A percentile compares a stretch with the other conserved stretches of the same genome.
These are phyloP conservation scores for Pezicula neosporulosa DNA, from an alignment of 2,329 filamentous ascomycete genomes.

Conservation along the genomic window DNA sequence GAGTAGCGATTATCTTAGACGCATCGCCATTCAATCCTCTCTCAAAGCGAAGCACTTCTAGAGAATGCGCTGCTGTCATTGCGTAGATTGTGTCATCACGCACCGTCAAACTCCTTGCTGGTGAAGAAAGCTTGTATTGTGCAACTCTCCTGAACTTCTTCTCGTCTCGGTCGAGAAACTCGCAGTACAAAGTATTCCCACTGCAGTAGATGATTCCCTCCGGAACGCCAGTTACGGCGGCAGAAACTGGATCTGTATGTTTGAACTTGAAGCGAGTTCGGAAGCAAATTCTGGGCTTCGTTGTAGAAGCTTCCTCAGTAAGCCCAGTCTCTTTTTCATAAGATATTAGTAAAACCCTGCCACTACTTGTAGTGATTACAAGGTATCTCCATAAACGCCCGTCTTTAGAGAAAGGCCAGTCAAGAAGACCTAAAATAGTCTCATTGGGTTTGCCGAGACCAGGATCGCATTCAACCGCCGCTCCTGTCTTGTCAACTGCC, in stretches of 20 bases:
- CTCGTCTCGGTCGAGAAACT: slow-evolving; percentile 46
- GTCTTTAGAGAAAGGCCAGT: slow-evolving; percentile 60
- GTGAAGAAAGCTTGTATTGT: slow-evolving; percentile 47
- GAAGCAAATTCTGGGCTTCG: slow-evolving; percentile 39
- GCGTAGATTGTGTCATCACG: slow-evolving; percentile 45
- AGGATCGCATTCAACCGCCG: slow-evolving; percentile 44
- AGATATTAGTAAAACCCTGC: slow-evolving; percentile 54
- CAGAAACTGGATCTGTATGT: slow-evolving; percentile 47
- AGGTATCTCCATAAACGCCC: slow-evolving; percentile 60
- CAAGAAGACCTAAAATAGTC: slow-evolving; percentile 55
- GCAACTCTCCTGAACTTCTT: slow-evolving; percentile 48
- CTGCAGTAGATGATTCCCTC: slow-evolving; percentile 55
- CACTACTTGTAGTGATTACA: slow-evolving; percentile 53
- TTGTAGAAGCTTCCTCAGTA: slow-evolving; percentile 2
- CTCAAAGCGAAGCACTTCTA: slow-evolving; percentile 47
- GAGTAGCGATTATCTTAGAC: slow-evolving; percentile 23
- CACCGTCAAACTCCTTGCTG: slow-evolving; percentile 46
- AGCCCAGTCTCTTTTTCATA: slow-evolving; percentile 33
- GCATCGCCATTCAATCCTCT: slow-evolving; percentile 11
- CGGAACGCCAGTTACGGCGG: slow-evolving; percentile 51
- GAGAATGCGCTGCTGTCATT: slow-evolving; percentile 50
- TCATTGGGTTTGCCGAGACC: slow-evolving; percentile 55
- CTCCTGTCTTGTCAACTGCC: slow-evolving; percentile 39
- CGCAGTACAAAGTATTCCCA: slow-evolving; percentile 51
- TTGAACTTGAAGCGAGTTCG: slow-evolving; percentile 49